Percentiles rank a stretch among this genome's conserved stretches.
Evolutionary conservation across 371 early-diverging fungal species (phyloP).

Genomic region (Coemansia sp.): DNA sequence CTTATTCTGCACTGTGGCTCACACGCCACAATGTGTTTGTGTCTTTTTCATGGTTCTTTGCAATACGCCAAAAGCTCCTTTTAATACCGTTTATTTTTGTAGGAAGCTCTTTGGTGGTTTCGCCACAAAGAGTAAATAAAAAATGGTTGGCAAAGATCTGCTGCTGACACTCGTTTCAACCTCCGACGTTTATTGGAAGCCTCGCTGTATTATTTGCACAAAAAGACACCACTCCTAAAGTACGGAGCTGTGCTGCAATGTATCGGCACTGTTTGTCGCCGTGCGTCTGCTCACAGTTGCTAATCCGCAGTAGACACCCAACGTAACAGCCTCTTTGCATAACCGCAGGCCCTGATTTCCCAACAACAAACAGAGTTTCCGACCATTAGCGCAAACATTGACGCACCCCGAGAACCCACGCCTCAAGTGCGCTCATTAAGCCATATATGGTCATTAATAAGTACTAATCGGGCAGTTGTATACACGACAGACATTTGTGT

Average conservation of each 20-base stretch:
- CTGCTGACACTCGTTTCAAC: neutral
- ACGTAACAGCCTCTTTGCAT: no score
- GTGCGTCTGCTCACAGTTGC: no score
- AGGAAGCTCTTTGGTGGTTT: neutral
- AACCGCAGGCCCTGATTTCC: conserved; percentile 59
- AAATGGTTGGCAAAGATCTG: neutral
- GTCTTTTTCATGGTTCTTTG: neutral
- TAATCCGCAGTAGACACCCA: no score
- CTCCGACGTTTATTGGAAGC: neutral
- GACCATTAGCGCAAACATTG: conserved; percentile 63
- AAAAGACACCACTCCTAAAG: conserved; percentile 65
- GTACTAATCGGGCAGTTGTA: conserved; percentile 52
- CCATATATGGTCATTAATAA: conserved; percentile 65
- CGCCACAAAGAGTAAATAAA: neutral
- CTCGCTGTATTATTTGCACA: conserved; percentile 59
- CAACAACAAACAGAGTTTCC: conserved; percentile 58
- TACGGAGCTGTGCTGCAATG: conserved; percentile 57
- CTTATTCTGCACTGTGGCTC: neutral
- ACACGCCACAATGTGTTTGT: neutral
- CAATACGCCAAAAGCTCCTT: neutral
- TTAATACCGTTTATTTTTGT: neutral
- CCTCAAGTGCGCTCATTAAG: conserved; percentile 56
- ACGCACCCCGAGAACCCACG: conserved; percentile 41
- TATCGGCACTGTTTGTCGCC: neutral
- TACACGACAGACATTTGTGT: conserved; percentile 57